These are phyloP conservation scores for Penicillium samsonianum DNA, from an alignment of 495 filamentous ascomycete genomes.

Conservation along the genomic window DNA sequence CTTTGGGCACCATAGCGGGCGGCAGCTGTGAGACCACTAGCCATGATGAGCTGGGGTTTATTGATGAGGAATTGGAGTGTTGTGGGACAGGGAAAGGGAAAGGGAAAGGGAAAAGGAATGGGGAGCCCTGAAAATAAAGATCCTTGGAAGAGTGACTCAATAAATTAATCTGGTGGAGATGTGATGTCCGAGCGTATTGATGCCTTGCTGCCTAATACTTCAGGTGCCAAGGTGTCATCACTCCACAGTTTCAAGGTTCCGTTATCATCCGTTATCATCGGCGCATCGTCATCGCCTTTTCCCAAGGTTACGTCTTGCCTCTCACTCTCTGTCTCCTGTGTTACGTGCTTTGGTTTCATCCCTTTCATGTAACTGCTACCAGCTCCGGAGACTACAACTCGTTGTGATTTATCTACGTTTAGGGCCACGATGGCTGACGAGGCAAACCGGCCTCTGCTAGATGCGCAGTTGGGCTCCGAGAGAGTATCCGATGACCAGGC, in stretches of 20 bases:
- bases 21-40: slow-evolving; percentile 53
- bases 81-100: slow-evolving; percentile 13
- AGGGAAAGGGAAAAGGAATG: not conserved
- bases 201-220: slow-evolving; percentile 9
- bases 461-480: slow-evolving; percentile 15
- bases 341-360: slow-evolving; percentile 1
- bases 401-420: slow-evolving; percentile 6
- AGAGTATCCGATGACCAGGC: not conserved
- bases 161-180: slow-evolving; percentile 10
- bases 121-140: slow-evolving; percentile 6
- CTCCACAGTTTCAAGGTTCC: slow-evolving; percentile 27
- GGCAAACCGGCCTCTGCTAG: slow-evolving; percentile 35
- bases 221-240: slow-evolving; percentile 12
- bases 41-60: slow-evolving; percentile 29
- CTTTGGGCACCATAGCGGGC: slow-evolving; percentile 48
- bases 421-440: slow-evolving; percentile 40
- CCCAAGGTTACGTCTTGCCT: slow-evolving; percentile 1
- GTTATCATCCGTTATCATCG: slow-evolving; percentile 27
- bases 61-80: slow-evolving; percentile 4
- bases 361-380: not conserved
- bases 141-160: slow-evolving; percentile 23
- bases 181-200: slow-evolving; percentile 13
- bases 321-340: not conserved
- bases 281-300: slow-evolving; percentile 30
- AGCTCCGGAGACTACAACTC: not conserved